These are phyloP conservation scores for Achaetomium macrosporum DNA, from an alignment of 2,329 filamentous ascomycete genomes.

Conservation along the genomic window DNA sequence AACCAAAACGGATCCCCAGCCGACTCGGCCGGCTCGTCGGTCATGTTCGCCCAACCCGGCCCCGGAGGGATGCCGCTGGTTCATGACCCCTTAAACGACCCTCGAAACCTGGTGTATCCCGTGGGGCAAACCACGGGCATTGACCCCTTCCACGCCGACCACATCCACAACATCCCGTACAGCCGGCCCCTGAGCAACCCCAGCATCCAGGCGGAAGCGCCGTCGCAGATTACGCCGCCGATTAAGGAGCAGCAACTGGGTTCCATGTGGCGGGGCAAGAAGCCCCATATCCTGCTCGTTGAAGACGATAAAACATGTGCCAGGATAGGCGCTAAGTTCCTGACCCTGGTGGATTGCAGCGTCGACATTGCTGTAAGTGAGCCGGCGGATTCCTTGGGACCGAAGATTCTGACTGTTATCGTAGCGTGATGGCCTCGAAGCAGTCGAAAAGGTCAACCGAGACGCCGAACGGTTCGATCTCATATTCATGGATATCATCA, in stretches of 20 bases:
- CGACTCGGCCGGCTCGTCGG: conserved; percentile 44
- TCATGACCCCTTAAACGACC: conserved; percentile 50
- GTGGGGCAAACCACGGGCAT: conserved; percentile 88
- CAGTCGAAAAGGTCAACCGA: conserved; percentile 72
- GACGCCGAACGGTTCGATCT: conserved; percentile 52
- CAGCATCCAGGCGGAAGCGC: conserved; percentile 36
- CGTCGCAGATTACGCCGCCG: conserved; percentile 34
- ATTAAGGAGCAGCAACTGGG: conserved; percentile 32
- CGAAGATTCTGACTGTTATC: not conserved
- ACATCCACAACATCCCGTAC: conserved; percentile 92
- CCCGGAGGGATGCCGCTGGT: conserved; percentile 35
- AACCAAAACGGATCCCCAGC: conserved; percentile 44
- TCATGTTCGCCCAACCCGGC: conserved; percentile 46
- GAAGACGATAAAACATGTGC: conserved; percentile 71
- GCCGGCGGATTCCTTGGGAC: not conserved
- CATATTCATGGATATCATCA: conserved; percentile 91
- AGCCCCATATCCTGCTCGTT: conserved; percentile 81
- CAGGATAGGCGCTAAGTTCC: conserved; percentile 62
- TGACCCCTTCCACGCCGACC: conserved; percentile 88
- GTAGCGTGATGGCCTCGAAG: conserved; percentile 80
- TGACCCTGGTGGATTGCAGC: conserved; percentile 58
- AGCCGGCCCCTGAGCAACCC: conserved; percentile 62
- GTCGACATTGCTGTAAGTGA: conserved; percentile 61
- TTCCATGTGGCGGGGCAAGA: conserved; percentile 52
- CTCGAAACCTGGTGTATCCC: conserved; percentile 73